Percentiles rank a stretch among this genome's conserved stretches.
Conservation (phyloP, 192 early-diverging fungal species). For the Linnemannia schmuckeri region DNA sequence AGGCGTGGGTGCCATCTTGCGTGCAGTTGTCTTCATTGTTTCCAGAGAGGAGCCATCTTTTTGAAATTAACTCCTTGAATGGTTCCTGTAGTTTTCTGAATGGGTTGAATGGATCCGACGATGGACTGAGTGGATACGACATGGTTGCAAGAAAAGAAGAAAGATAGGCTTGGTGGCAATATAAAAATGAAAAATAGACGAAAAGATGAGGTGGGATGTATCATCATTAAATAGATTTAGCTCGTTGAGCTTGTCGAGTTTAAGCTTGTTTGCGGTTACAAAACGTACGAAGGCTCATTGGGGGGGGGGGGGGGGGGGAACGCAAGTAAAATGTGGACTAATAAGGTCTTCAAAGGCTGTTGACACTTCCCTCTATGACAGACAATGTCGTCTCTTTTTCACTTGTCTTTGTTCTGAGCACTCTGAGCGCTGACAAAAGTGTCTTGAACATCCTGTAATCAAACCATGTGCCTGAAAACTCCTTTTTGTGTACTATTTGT, state of each 20-base stretch:
- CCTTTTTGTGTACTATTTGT: background rate
- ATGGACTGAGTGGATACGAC: background rate
- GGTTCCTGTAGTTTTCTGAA: background rate
- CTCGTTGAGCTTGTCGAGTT: background rate
- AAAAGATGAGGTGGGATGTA: background rate
- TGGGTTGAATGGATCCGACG: conserved; percentile 18
- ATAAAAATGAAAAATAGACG: background rate
- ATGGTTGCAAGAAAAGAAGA: background rate
- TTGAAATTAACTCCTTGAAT: background rate
- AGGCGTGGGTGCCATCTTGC: no score
- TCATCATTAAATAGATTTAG: no score
- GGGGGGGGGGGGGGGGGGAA: no score
- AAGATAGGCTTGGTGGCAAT: background rate
- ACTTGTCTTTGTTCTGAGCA: background rate
- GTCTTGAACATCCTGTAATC: background rate
- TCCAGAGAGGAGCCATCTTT: background rate
- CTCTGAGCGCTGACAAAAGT: background rate
- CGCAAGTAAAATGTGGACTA: background rate
- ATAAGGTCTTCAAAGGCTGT: background rate
- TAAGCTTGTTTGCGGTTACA: background rate
- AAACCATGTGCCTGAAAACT: background rate
- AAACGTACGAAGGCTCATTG: background rate
- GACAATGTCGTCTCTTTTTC: background rate
- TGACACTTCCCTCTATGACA: background rate
- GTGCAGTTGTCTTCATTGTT: background rate